These are phyloP conservation scores for Yamadazyma jaroonii DNA, from an alignment of 1,139 yeast genomes.

Conservation along the genomic window DNA sequence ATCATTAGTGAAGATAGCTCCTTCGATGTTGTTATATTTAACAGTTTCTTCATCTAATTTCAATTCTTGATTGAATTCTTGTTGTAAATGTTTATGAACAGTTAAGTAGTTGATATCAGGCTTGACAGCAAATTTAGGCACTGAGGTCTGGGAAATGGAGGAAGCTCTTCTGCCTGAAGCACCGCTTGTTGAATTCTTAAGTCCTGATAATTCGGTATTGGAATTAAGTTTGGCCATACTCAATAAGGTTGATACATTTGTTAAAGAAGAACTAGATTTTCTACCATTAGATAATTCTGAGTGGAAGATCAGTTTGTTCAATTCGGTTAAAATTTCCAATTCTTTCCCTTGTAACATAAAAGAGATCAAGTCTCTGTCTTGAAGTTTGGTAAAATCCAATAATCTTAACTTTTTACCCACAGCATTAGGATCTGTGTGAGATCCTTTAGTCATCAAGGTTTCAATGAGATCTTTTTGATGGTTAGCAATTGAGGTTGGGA, in stretches of 20 bases:
- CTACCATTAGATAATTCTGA: slow-evolving; percentile 33
- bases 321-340: slow-evolving; percentile 36
- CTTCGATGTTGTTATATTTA: slow-evolving; percentile 25
- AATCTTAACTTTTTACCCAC: slow-evolving; percentile 31
- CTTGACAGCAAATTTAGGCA: slow-evolving; percentile 34
- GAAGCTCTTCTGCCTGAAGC: slow-evolving; percentile 22
- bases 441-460: slow-evolving; percentile 17
- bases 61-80: slow-evolving; percentile 3
- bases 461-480: slow-evolving; percentile 21
- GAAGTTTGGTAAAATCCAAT: slow-evolving; percentile 21
- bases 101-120: slow-evolving; percentile 17
- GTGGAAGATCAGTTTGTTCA: slow-evolving; percentile 35
- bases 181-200: slow-evolving; percentile 15
- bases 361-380: slow-evolving; percentile 31
- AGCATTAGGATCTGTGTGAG: slow-evolving; percentile 8
- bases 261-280: slow-evolving; percentile 35
- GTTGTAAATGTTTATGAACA: slow-evolving; percentile 5
- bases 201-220: slow-evolving; percentile 19
- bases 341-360: slow-evolving; percentile 35
- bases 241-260: slow-evolving; percentile 28
- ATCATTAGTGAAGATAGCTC: slow-evolving; percentile 42
- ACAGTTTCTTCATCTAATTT: slow-evolving; percentile 8
- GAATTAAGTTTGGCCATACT: slow-evolving; percentile 24
- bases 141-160: slow-evolving; percentile 22
- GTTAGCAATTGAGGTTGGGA: slow-evolving; percentile 26